phyloP scores from a whole-genome alignment of 2,329 filamentous ascomycete genomes.

The Xylariomycetidae sp. region DNA sequence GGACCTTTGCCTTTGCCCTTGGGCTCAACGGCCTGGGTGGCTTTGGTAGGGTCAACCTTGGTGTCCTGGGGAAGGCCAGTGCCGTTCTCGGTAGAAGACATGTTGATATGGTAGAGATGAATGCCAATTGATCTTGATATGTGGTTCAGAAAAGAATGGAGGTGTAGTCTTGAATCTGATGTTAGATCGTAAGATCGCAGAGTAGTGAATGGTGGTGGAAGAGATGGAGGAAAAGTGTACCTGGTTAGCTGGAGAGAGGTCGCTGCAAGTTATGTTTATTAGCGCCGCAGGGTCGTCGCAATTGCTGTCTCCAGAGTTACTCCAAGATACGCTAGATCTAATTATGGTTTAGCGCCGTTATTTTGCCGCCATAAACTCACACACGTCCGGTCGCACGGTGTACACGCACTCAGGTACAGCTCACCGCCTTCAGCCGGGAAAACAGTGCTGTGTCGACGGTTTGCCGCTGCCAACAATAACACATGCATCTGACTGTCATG shows the following conservation, averaged over 20 bases:
- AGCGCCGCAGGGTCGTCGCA: slow-evolving; percentile 16
- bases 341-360: slow-evolving; percentile 7
- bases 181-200: too few relatives aligned
- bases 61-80: slow-evolving; percentile 40
- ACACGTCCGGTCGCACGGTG: too few relatives aligned
- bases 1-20: slow-evolving; percentile 88
- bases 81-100: slow-evolving; percentile 46
- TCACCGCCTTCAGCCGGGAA: too few relatives aligned
- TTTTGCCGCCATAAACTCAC: slow-evolving; percentile 6
- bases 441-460: too few relatives aligned
- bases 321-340: slow-evolving; percentile 8
- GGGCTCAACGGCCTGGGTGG: slow-evolving; percentile 40
- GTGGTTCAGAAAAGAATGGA: slow-evolving; percentile 13
- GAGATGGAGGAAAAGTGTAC: slow-evolving; percentile 14
- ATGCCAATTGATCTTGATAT: slow-evolving; percentile 1
- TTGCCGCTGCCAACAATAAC: too few relatives aligned
- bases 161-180: too few relatives aligned
- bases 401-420: too few relatives aligned
- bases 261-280: slow-evolving; percentile 20
- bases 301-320: slow-evolving; percentile 17
- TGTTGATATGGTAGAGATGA: slow-evolving; percentile 26
- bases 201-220: slow-evolving; percentile 18
- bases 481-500: too few relatives aligned
- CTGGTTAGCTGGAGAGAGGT: slow-evolving; percentile 12
- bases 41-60: slow-evolving; percentile 28